phyloP scores from a whole-genome alignment of 768 basidiomycete genomes.

The Pisolithus orientalis region DNA sequence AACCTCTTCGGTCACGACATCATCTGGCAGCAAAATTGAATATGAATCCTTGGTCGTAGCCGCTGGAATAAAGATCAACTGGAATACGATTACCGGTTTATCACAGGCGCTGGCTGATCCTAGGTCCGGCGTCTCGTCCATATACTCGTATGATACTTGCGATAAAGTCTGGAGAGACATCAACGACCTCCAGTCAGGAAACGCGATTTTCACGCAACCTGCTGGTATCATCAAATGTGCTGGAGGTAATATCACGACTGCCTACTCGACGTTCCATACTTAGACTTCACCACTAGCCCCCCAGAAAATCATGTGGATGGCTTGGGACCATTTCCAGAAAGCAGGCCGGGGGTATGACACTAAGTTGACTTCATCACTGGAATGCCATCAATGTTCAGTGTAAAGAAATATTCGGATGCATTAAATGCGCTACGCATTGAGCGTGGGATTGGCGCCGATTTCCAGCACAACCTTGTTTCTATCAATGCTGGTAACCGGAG shows the following conservation, averaged over 20 bases:
- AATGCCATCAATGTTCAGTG: conserved; percentile 93
- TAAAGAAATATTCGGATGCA: conserved; percentile 92
- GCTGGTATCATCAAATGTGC: conserved; percentile 91
- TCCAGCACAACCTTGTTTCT: conserved; percentile 76
- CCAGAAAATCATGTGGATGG: conserved; percentile 97
- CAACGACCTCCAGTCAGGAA: conserved; percentile 65
- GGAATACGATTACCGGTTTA: conserved; percentile 67
- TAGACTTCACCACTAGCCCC: conserved; percentile 44
- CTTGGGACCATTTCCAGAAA: conserved; percentile 72
- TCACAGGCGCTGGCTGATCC: conserved; percentile 71
- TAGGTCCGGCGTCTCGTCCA: conserved; percentile 78
- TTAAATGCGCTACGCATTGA: conserved; percentile 69
- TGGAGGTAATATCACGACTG: conserved; percentile 47
- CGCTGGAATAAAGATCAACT: conserved; percentile 84
- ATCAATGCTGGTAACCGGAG: conserved; percentile 64
- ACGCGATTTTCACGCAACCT: conserved; percentile 94
- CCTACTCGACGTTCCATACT: conserved; percentile 1
- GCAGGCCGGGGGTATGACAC: conserved; percentile 54
- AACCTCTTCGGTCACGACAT: conserved; percentile 66
- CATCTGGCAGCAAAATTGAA: conserved; percentile 57
- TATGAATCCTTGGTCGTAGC: conserved; percentile 91
- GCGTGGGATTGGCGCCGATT: conserved; percentile 75
- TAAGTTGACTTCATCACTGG: conserved; percentile 81
- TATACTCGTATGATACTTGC: conserved; percentile 85
- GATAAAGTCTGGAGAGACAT: conserved; percentile 88